Base-by-base conservation (phyloP, 2,329 filamentous ascomycete species). In the Grosmannia clavigera region DNA sequence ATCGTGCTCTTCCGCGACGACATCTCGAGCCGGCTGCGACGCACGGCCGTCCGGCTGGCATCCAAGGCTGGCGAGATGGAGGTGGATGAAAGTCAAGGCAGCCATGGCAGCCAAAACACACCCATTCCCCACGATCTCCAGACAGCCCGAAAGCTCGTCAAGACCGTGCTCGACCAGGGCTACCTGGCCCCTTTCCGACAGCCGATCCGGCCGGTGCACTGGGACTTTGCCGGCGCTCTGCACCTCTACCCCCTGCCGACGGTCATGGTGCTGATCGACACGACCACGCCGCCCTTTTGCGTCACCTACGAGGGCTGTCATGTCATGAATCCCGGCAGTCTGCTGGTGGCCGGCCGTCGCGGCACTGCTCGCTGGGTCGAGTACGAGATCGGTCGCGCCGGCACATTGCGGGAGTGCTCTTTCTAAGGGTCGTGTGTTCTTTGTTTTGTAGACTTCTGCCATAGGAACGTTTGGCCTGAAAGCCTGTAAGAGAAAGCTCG, bases 231-330 rank as follows among this genome's bases (percentile, higher is more conserved):
- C 0, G 79, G 82, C 5, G 76, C 87, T 3, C 72, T 97, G 64
- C 86, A 90, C 59, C 75, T 99, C 27, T 97, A 96, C 70, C 94
- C 92, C 10, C 74, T 97, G 33, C 94, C 94, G 2, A 92, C 89
- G 25, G 84, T 88, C 0, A 76, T 97, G 68, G 82, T 95, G 19
- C 74, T 99, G 4, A 86, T 90, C 2, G 94, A 99, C 73, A 78
- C 87, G 0, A 89, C 92, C 51, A 85, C 87, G 11, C 85, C 88
- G 16, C 81, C 90, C 0, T 99, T 96, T 68, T 87, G 87, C 59
- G 77, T 96, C 64, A 95, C 89, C 16, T 97, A 97, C 69, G 92
- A 96, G 72, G 92, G 92, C 0, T 97, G 94, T 69, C 89, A 94
- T 74, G 92, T 96, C 40, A 86, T 99, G 81, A 99, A 99, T 70